phyloP scores from a whole-genome alignment of 2,329 filamentous ascomycete genomes.

The Sordariomycetes sp. region DNA sequence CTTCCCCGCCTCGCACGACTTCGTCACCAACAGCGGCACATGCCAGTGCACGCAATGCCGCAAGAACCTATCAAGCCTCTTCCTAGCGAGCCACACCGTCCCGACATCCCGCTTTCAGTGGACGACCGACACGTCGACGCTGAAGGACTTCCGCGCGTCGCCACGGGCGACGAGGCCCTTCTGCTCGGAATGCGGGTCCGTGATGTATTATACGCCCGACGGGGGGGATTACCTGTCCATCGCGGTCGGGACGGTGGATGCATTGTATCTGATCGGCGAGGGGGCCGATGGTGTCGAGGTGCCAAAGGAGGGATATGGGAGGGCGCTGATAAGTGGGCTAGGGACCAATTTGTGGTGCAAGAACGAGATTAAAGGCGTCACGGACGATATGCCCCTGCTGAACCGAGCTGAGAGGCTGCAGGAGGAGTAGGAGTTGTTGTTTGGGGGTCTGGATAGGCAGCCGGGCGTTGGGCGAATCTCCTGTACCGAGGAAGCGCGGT shows the following conservation, averaged over 20 bases:
- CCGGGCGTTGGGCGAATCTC: too few species aligned
- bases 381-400: constrained; percentile 19
- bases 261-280: constrained; percentile 19
- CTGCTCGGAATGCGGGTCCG: constrained; percentile 32
- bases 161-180: constrained; percentile 27
- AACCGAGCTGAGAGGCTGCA: not conserved
- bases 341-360: constrained; percentile 23
- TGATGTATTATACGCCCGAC: constrained; percentile 30
- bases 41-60: constrained; percentile 45
- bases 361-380: constrained; percentile 34
- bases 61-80: constrained; percentile 32
- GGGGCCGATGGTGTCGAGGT: not conserved
- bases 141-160: constrained; percentile 26
- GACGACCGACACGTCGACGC: constrained; percentile 14
- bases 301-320: constrained; percentile 17
- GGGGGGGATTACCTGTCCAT: constrained; percentile 15
- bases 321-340: constrained; percentile 21
- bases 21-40: constrained; percentile 25
- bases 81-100: constrained; percentile 25
- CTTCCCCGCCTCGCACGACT: constrained; percentile 31
- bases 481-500: not conserved
- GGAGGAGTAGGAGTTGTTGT: not conserved
- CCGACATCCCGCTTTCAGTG: constrained; percentile 20
- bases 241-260: constrained; percentile 29
- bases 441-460: not conserved